Percentiles rank a stretch among this genome's conserved stretches.
Conservation (phyloP, 1,139 yeast genomes). For the Magnusiomyces tetraspermus region DNA sequence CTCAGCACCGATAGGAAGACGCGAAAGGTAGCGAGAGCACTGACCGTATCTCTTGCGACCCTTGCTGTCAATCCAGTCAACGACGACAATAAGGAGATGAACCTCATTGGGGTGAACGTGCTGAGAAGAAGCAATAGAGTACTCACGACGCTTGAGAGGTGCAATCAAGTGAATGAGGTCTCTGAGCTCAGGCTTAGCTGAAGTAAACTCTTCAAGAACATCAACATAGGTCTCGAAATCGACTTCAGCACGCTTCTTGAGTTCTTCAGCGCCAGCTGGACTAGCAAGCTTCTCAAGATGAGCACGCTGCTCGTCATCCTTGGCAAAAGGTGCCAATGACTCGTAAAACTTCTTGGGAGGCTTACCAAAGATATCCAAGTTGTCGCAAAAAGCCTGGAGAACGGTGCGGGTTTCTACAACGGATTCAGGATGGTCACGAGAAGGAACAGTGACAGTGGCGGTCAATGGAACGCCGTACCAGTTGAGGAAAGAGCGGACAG, state of each 20-base stretch:
- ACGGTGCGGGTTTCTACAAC: slow-evolving; percentile 66
- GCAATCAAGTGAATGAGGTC: slow-evolving; percentile 67
- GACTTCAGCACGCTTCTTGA: slow-evolving; percentile 78
- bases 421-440: slow-evolving; percentile 50
- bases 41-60: slow-evolving; percentile 90
- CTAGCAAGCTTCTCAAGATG: slow-evolving; percentile 55
- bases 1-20: slow-evolving; percentile 70
- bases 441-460: slow-evolving; percentile 59
- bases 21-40: slow-evolving; percentile 83
- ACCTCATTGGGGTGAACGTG: slow-evolving; percentile 84
- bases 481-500: slow-evolving; percentile 59
- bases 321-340: slow-evolving; percentile 62
- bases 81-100: slow-evolving; percentile 87
- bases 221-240: slow-evolving; percentile 78
- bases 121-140: slow-evolving; percentile 97
- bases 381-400: slow-evolving; percentile 69
- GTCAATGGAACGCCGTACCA: slow-evolving; percentile 66
- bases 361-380: slow-evolving; percentile 82
- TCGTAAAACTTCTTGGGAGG: slow-evolving; percentile 95
- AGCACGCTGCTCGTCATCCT: slow-evolving; percentile 57
- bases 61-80: slow-evolving; percentile 84
- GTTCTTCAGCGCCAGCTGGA: slow-evolving; percentile 75
- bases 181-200: slow-evolving; percentile 71
- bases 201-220: slow-evolving; percentile 65
- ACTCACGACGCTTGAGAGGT: slow-evolving; percentile 93